phyloP scores from a whole-genome alignment of 345 rosid species.

The Rhizophora apiculata region DNA sequence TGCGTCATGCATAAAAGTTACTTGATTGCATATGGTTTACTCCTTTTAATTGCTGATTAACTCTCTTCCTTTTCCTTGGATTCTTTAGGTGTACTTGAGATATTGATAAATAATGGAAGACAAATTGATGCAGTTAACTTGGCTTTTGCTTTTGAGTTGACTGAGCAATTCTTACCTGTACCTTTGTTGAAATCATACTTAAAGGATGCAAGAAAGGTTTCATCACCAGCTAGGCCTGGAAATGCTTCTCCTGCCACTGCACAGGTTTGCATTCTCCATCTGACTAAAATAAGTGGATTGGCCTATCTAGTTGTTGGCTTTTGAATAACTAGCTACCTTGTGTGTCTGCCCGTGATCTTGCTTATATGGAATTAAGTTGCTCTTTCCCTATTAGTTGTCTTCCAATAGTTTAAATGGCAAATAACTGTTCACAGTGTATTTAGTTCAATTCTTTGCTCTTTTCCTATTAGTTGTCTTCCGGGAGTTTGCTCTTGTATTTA shows the following conservation, averaged over 20 bases:
- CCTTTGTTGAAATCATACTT: slow-evolving; percentile 76
- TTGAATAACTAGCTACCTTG: not conserved
- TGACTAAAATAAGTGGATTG: not conserved
- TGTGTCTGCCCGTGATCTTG: not conserved
- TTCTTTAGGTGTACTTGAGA: slow-evolving; percentile 74
- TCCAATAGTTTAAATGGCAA: not conserved
- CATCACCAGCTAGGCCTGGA: slow-evolving; percentile 63
- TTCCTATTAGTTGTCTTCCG: too few relatives aligned
- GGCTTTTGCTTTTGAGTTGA: slow-evolving; percentile 94
- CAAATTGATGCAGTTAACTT: slow-evolving; percentile 96
- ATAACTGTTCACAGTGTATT: too few relatives aligned
- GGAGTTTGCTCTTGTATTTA: too few relatives aligned
- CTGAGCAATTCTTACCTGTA: slow-evolving; percentile 77
- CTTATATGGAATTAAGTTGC: not conserved
- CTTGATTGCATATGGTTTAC: slow-evolving; percentile 10
- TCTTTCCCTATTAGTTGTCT: not conserved
- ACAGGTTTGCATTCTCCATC: slow-evolving; percentile 44
- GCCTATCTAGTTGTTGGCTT: not conserved
- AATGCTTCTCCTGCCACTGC: slow-evolving; percentile 47
- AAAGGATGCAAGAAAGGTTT: slow-evolving; percentile 66
- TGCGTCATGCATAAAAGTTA: not conserved
- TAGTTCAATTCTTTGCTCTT: too few relatives aligned
- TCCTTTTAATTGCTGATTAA: not conserved
- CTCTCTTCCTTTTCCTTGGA: slow-evolving; percentile 8
- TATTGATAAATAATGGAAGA: slow-evolving; percentile 76